A percentile compares a stretch with the other conserved stretches of the same genome.
Conservation (phyloP, 805 yeast species). For the Torulaspora indica region DNA sequence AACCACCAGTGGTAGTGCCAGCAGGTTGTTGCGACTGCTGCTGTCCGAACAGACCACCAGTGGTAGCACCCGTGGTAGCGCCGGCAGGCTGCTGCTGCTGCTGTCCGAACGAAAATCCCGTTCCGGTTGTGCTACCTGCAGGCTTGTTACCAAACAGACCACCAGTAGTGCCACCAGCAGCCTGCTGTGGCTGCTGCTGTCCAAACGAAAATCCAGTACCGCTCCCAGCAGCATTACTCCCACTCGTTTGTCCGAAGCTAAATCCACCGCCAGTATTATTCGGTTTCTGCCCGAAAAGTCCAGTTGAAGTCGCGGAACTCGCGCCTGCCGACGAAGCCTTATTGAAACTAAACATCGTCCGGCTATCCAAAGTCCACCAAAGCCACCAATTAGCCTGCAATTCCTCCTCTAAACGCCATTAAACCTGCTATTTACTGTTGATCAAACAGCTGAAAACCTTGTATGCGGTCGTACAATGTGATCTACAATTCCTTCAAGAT, state of each 20-base stretch:
- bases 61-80: slow-evolving; percentile 6
- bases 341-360: slow-evolving; percentile 11
- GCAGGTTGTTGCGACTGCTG: too few relatives aligned
- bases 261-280: slow-evolving; percentile 20
- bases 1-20: slow-evolving; percentile 20
- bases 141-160: slow-evolving; percentile 26
- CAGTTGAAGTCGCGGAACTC: slow-evolving; percentile 22
- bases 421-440: background rate
- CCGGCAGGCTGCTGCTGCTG: slow-evolving; percentile 4
- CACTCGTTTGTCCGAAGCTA: slow-evolving; percentile 15
- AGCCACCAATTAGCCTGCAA: background rate
- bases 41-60: background rate
- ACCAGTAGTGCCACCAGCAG: slow-evolving; percentile 13
- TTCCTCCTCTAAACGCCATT: background rate
- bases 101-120: slow-evolving; percentile 33
- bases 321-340: slow-evolving; percentile 15
- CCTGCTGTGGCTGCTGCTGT: slow-evolving; percentile 9
- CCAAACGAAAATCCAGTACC: slow-evolving; percentile 15
- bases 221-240: background rate
- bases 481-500: too few relatives aligned
- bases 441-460: background rate
- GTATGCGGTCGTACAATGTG: background rate
- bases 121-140: slow-evolving; percentile 28
- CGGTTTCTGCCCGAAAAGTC: slow-evolving; percentile 32
- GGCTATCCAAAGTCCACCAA: background rate